Conservation (phyloP, 2,329 filamentous ascomycete genomes). For the Fusarium musae region DNA sequence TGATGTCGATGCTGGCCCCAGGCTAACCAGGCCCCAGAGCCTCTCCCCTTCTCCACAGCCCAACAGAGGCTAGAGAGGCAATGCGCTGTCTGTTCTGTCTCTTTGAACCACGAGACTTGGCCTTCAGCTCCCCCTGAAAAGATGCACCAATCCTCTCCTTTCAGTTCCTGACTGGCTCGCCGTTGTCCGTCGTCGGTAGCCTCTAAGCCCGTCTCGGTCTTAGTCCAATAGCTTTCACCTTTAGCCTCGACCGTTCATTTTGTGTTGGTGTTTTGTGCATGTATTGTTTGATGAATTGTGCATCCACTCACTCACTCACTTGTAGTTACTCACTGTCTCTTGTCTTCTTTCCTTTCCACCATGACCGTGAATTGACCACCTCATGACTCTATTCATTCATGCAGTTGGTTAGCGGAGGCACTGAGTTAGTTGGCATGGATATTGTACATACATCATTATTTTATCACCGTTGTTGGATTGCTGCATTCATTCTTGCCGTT, state of each 20-base stretch:
- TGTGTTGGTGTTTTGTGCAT: constrained; percentile 8
- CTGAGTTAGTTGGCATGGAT: neutral
- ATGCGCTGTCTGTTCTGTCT: constrained; percentile 8
- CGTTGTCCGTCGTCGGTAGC: constrained; percentile 17
- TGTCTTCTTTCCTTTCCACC: neutral
- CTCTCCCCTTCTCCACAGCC: constrained; percentile 10
- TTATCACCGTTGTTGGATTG: neutral
- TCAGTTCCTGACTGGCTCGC: constrained; percentile 26
- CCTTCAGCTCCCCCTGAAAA: constrained; percentile 14
- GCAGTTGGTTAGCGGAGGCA: neutral
- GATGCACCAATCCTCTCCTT: constrained; percentile 23
- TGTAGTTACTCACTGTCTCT: neutral
- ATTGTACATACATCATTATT: neutral
- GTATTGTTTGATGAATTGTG: constrained; percentile 3
- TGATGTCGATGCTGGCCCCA: neutral
- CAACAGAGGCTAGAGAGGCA: neutral
- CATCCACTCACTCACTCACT: neutral
- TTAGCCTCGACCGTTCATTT: constrained; percentile 24
- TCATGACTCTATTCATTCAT: constrained; percentile 13
- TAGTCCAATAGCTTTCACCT: constrained; percentile 15
- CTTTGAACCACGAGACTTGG: constrained; percentile 2
- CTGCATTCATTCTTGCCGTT: constrained; percentile 6
- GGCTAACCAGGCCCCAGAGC: neutral
- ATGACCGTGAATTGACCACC: neutral
- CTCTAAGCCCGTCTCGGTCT: constrained; percentile 13